Percentiles rank a stretch among this genome's conserved stretches.
Conservation (phyloP, 306 rosid genomes). For the Purshia tridentata region DNA sequence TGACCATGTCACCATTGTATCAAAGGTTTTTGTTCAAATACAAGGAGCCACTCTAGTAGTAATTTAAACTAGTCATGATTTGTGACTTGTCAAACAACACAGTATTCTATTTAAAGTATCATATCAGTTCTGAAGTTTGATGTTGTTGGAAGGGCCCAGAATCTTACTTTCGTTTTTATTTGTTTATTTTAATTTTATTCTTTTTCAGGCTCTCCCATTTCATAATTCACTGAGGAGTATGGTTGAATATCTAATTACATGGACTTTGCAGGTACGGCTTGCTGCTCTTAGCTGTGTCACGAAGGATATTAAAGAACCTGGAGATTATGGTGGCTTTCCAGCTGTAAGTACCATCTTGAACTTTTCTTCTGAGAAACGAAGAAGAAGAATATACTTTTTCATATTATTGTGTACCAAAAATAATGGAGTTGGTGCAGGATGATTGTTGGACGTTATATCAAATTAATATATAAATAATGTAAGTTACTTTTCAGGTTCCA, state of each 20-base stretch:
- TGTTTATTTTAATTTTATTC: background rate
- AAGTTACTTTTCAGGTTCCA: constrained; percentile 50
- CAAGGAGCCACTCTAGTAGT: constrained; percentile 14
- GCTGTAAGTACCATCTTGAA: constrained; percentile 46
- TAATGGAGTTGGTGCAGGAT: constrained; percentile 9
- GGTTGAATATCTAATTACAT: background rate
- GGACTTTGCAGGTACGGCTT: constrained; percentile 67
- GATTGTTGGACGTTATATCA: constrained; percentile 1
- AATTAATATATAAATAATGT: constrained; percentile 12
- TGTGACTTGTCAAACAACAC: background rate
- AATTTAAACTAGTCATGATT: background rate
- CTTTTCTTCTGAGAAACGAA: background rate
- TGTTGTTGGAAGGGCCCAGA: background rate
- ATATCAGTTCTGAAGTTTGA: background rate
- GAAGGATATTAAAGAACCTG: constrained; percentile 76
- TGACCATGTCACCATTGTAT: constrained; percentile 72
- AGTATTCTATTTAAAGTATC: background rate
- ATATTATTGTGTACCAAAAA: background rate
- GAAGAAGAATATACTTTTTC: background rate
- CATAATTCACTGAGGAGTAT: background rate
- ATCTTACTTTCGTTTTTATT: background rate
- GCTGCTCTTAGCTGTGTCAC: constrained; percentile 85
- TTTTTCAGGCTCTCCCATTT: background rate
- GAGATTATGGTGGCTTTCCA: constrained; percentile 86
- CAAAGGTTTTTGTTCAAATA: constrained; percentile 53